Evolutionary conservation across 441 rosid species (phyloP), one percentile per base, ranked within the genome.

Genomic region (Populus hybrid): DNA sequence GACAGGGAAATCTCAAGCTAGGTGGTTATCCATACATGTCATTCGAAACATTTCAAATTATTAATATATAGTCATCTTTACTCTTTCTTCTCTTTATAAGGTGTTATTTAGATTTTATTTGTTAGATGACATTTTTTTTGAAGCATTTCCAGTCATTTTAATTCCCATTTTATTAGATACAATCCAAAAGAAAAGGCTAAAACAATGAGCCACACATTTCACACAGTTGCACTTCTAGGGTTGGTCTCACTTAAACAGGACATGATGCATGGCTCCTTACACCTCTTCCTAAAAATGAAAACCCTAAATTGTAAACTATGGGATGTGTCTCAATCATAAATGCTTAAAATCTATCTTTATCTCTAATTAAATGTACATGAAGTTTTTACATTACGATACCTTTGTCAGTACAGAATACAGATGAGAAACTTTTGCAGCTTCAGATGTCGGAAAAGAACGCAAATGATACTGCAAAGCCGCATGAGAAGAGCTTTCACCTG

Each of bases 351-450:
- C 38, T 26, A 18, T 71, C 66, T 28, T 30, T 69, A 57, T 23
- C 21, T 67, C 77, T 35, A 26, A 5, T 10, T 38, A 4, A 32
- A 67, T 7, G 23, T n/a, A 21, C 4, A 35, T 12, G 23, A 72
- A 20, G 5, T 36, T 16, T n/a, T 32, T 53, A 26, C 66, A 70
- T 21, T 64, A 59, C 8, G 72, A 11, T 82, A 96, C 99, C 98
- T 88, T 80, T 38, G 83, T 85, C 72, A 93, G 67, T 42, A 87
- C 85, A 79, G 85, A 87, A 75, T 85, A 86, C 71, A 94, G 77
- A 32, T 80, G 42, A 73, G 81, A 85, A 59, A 91, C 82, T 81
- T 88, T 90, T 68, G 79, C 85, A 80, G 92, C 91, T 72, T 94
- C 95, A 65, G 86, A 77, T 63, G 84, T 71, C 40, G 69, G 67